Evolutionary conservation across 2,329 filamentous ascomycete species (phyloP), one percentile per base, ranked within the genome.

Genomic region (Aspergillus sp.): DNA sequence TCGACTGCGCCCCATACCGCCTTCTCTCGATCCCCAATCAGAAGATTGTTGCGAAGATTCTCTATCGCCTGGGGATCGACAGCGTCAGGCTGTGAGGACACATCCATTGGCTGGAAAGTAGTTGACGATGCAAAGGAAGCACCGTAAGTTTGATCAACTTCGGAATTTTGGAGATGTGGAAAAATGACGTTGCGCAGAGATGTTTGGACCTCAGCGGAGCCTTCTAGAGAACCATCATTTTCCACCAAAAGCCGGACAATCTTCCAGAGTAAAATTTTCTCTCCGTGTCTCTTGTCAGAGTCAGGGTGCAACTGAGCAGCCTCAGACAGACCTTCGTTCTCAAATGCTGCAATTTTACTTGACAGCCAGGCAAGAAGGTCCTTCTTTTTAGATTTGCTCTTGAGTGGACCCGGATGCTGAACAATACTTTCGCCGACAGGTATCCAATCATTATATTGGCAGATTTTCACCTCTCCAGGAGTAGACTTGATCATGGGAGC

Each of bases 1-100:
- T 98, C 93, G 29, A 90, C 91, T 5, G 93, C 90, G 51, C 86
- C 77, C 91, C 91, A 97, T 0, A 94, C 87, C 5, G 93, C 93
- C 54, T 90, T 88, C 59, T 96, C 90, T 19, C 90, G 81, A 37
- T 97, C 85, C 7, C 94, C 93, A 43, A 80, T 73, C 7, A 95
- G 74, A 5, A 98, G 76, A 56, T 82, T 76, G 37, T 77, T 82
- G 27, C 88, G 85, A 37, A 97, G 76, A 45, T 83, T 77, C 47
- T 89, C 82, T 33, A 95, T 72, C 5, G 83, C 79, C 1, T 77
- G 73, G 5, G 82, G 72, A 64, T 95, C 86, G 2, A 85, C 76
- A 5, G 82, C 75, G 47, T 95, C 89, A 6, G 82, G 63, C 49
- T 72, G 72, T 61, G 76, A 71, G 7, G 49, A 65, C 27, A 54